Evolutionary conservation across 805 yeast genomes (phyloP).

Genomic region (Kodamaea jinghongensis): DNA sequence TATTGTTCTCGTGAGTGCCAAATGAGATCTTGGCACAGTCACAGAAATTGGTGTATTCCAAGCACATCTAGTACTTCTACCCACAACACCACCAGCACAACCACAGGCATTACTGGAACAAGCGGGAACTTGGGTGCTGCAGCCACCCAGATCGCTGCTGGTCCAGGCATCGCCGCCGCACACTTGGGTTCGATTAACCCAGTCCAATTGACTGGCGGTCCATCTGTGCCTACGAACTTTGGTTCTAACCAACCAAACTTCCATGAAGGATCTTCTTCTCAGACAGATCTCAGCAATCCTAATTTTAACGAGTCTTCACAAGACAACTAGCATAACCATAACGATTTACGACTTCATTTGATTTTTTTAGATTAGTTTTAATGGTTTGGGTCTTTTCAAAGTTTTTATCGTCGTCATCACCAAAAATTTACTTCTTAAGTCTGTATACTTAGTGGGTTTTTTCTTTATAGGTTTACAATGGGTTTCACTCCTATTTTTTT

Average conservation of each 20-base stretch:
- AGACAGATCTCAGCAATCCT: constrained; percentile 1
- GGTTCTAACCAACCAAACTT: too few relatives aligned
- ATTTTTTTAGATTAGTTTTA: constrained; percentile 1
- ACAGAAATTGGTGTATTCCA: constrained; percentile 88
- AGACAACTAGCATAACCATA: constrained; percentile 1
- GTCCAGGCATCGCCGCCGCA: constrained; percentile 1
- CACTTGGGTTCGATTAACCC: constrained; percentile 3
- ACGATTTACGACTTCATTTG: constrained; percentile 2
- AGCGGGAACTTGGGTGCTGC: constrained; percentile 6
- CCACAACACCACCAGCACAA: constrained; percentile 13
- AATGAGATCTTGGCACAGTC: constrained; percentile 86
- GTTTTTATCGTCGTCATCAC: not conserved
- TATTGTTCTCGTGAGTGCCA: constrained; percentile 94
- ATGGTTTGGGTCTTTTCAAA: constrained; percentile 1
- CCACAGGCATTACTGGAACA: constrained; percentile 1
- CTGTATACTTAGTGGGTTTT: constrained; percentile 5
- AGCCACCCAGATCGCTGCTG: constrained; percentile 6
- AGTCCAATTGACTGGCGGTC: not conserved
- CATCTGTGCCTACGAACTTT: too few relatives aligned
- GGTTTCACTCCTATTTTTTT: too few relatives aligned
- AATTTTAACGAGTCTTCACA: constrained; percentile 4
- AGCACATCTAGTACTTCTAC: constrained; percentile 33
- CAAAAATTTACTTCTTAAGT: constrained; percentile 5
- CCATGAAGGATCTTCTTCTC: too few relatives aligned
- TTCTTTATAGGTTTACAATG: not conserved